Evolutionary conservation across 2,329 filamentous ascomycete genomes (phyloP).

Genomic region (Xylariales sp.): DNA sequence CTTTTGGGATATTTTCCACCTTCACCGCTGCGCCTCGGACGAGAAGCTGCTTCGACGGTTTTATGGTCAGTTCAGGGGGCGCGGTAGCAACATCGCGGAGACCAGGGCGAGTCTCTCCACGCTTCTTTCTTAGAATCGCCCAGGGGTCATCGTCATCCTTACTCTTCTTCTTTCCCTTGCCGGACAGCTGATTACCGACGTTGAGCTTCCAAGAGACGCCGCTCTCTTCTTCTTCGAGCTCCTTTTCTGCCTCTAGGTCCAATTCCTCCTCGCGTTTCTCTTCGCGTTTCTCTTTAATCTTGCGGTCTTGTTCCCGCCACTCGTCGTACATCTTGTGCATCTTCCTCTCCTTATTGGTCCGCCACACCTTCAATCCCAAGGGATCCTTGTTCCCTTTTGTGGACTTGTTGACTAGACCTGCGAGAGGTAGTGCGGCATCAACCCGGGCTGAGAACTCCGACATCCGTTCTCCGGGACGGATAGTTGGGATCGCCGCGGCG

Average conservation of each 20-base stretch:
- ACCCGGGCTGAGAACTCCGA: conserved; percentile 86
- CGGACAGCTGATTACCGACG: conserved; percentile 50
- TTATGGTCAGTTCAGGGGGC: conserved; percentile 77
- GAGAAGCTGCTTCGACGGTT: conserved; percentile 72
- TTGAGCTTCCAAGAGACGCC: conserved; percentile 63
- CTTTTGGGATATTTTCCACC: conserved; percentile 75
- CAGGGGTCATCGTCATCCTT: conserved; percentile 77
- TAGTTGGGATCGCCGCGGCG: conserved; percentile 66
- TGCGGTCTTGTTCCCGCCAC: conserved; percentile 75
- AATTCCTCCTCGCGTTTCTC: conserved; percentile 74
- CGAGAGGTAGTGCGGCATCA: conserved; percentile 82
- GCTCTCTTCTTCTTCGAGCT: conserved; percentile 68
- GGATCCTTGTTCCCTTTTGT: conserved; percentile 71
- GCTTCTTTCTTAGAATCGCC: conserved; percentile 76
- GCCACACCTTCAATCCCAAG: conserved; percentile 72
- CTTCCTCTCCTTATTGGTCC: conserved; percentile 85
- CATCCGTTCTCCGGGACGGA: conserved; percentile 84
- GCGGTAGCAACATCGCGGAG: conserved; percentile 75
- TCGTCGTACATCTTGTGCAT: conserved; percentile 85
- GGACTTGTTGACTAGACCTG: conserved; percentile 74
- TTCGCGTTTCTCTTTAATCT: conserved; percentile 71
- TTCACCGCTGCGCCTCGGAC: conserved; percentile 73
- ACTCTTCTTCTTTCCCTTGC: conserved; percentile 58
- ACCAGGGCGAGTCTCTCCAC: conserved; percentile 65
- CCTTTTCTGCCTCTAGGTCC: conserved; percentile 71